Evolutionary conservation across 176 grass and related monocot species (phyloP), one percentile per base, ranked within the genome.

Genomic region (Dendrocalamus sinicus): DNA sequence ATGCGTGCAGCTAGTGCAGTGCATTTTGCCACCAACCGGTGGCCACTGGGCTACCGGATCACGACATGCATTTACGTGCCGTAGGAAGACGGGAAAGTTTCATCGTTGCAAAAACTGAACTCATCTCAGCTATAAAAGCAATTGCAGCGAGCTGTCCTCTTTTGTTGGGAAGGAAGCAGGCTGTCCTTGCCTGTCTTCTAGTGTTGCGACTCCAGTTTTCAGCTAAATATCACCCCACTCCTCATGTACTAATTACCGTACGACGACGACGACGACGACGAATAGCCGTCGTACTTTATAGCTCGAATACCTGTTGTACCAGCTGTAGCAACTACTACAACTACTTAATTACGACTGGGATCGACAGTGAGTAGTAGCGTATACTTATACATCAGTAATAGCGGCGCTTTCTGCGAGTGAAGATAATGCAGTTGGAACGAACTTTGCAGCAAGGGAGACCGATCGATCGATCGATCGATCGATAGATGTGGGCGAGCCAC

Each of bases 21-120:
- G 19, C 6, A 0, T 46, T 2, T 37, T 3, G 52, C 53, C 52
- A 76, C 30, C 73, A 76, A 59, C 73, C 40, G 72, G 47, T 6
- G 7, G 43, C 43, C 71, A 35, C 35, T 43, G 16, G 35, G 39
- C 63, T 16, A 67, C 64, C 40, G 72, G 47, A 53, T 4, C 47
- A 26, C 12, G 76, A 81, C 78, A 41, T 53, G 64, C 80, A 82
- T 72, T 72, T 72, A 72, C 67, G 22, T 82, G 80, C 80, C 80
- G 67, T 82, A 72, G 52, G 67, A 82, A 72, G 35, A 43, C 37
- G 67, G 80, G 67, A 45, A 82, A 58, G 67, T 13, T 40, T 20
- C 32, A 0, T 60, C 58, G 22, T 19, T 22, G 19, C 54, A 1
- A 0, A 5, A 23, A 59, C 9, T n/a, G 1, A 59, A 8, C 19